Conservation (phyloP, 768 basidiomycete species). For the Amanita polypyramis region DNA sequence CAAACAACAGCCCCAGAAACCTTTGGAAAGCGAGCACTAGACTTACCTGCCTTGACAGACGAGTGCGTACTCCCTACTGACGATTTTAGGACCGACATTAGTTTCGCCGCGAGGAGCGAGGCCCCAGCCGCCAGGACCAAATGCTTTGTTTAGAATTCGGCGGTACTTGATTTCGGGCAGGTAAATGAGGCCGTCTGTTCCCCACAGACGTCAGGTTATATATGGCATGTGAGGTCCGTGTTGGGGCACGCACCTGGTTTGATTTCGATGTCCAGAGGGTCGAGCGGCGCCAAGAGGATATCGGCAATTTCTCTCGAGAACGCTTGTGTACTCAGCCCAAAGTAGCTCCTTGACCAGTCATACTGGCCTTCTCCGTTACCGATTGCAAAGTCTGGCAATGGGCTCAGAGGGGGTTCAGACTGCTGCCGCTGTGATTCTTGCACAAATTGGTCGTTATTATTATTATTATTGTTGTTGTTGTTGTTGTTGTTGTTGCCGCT, state of each 20-base stretch:
- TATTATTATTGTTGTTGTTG: neutral
- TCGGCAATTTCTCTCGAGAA: constrained; percentile 71
- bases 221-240: neutral
- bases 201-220: constrained; percentile 1
- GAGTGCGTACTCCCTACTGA: constrained; percentile 89
- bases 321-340: constrained; percentile 67
- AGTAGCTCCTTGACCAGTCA: constrained; percentile 87
- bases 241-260: constrained; percentile 68
- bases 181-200: constrained; percentile 81
- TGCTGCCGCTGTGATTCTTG: neutral
- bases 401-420: neutral
- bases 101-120: constrained; percentile 90
- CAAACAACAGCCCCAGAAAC: neutral
- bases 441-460: constrained; percentile 5
- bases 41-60: constrained; percentile 85
- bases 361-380: constrained; percentile 23
- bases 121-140: constrained; percentile 96
- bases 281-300: constrained; percentile 62
- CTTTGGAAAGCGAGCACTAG: neutral
- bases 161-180: constrained; percentile 97
- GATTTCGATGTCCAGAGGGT: constrained; percentile 77
- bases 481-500: neutral
- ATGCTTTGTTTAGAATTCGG: constrained; percentile 82
- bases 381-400: constrained; percentile 4
- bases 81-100: constrained; percentile 77